Conservation (phyloP, 192 early-diverging fungal species). For the Linnemannia elongata region DNA sequence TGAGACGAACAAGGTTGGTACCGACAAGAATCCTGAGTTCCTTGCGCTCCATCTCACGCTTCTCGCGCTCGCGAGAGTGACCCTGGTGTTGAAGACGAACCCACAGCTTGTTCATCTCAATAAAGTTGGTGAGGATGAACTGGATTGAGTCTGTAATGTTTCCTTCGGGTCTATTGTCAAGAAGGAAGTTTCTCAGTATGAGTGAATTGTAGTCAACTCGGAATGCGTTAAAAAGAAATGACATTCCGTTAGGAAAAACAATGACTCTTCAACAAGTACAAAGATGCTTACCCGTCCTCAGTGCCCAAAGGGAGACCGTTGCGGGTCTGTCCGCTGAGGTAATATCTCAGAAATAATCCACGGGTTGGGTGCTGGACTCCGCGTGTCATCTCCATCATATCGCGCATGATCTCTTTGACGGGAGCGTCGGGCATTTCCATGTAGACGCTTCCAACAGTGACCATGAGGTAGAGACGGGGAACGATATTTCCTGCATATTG, state of each 20-base stretch:
- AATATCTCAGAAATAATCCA: constrained; percentile 97
- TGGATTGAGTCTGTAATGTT: constrained; percentile 93
- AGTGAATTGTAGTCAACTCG: not conserved
- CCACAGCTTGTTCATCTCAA: constrained; percentile 99
- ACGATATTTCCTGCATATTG: constrained; percentile 99
- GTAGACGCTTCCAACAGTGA: constrained; percentile 96
- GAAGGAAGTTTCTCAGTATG: not conserved
- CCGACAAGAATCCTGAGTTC: constrained; percentile 98
- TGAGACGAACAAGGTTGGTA: constrained; percentile 93
- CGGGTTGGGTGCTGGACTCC: constrained; percentile 99
- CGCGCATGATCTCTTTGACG: constrained; percentile 96
- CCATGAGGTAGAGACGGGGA: constrained; percentile 99
- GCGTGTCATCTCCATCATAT: constrained; percentile 99
- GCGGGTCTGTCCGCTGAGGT: constrained; percentile 94
- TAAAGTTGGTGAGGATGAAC: constrained; percentile 97
- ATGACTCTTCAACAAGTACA: not conserved
- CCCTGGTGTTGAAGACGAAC: constrained; percentile 99
- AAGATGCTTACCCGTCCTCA: constrained; percentile 62
- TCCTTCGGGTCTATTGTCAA: constrained; percentile 75
- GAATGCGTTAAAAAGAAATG: not conserved
- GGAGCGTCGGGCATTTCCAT: constrained; percentile 95
- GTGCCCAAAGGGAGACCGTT: constrained; percentile 91
- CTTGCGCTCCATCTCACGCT: constrained; percentile 94
- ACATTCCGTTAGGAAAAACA: not conserved
- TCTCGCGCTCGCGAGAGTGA: constrained; percentile 92